Conservation (phyloP, 2,329 filamentous ascomycete species). For the Fusarium chlamydosporum region DNA sequence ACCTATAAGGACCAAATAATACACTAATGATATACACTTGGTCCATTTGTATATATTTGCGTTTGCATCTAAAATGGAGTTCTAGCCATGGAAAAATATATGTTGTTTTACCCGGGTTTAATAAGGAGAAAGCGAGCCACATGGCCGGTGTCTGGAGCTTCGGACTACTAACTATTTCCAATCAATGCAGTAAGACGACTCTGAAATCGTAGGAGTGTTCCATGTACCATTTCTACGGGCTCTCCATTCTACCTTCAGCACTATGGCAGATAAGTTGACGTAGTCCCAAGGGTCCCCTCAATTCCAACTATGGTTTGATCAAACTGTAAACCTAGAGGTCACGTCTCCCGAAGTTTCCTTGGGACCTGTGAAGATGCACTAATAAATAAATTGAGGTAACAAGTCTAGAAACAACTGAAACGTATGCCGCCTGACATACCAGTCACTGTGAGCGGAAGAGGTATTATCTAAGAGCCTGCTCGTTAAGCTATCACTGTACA, state of each 20-base stretch:
- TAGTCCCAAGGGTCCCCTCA: not conserved
- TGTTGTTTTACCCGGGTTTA: not conserved
- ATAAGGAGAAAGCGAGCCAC: not conserved
- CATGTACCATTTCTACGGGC: not conserved
- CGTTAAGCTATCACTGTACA: not conserved
- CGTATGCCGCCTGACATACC: not conserved
- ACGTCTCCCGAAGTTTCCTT: not conserved
- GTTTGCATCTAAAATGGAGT: not conserved
- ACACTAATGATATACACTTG: slow-evolving; percentile 19
- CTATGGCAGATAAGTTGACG: not conserved
- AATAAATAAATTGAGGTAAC: not conserved
- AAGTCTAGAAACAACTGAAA: not conserved
- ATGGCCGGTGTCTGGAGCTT: not conserved
- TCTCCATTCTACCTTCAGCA: not conserved
- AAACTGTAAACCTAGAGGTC: no score
- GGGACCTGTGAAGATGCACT: not conserved
- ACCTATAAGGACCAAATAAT: not conserved
- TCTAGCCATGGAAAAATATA: not conserved
- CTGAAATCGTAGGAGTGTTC: not conserved
- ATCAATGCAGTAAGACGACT: not conserved
- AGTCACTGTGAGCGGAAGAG: not conserved
- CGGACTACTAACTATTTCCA: not conserved
- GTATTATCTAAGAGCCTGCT: not conserved
- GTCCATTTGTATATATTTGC: not conserved
- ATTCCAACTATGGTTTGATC: not conserved